Evolutionary conservation across 495 filamentous ascomycete genomes (phyloP).

Genomic region (Hypoxylon intermedium): DNA sequence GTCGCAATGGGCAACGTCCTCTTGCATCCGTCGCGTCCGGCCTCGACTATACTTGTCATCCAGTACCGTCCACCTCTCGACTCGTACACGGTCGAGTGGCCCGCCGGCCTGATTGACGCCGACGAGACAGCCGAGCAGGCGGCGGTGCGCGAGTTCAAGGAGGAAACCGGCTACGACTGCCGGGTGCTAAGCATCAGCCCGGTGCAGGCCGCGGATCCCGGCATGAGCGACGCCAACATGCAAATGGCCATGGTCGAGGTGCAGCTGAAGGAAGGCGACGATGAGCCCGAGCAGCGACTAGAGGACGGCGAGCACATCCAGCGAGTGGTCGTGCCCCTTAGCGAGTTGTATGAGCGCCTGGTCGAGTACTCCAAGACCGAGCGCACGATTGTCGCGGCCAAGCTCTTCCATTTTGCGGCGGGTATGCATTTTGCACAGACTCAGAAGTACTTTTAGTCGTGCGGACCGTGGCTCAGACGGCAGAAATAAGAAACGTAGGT

Average conservation of each 20-base stretch:
- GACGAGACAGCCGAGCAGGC: constrained; percentile 78
- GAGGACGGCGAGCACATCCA: constrained; percentile 88
- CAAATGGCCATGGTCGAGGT: constrained; percentile 81
- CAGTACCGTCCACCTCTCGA: constrained; percentile 81
- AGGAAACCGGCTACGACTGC: constrained; percentile 83
- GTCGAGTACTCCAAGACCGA: constrained; percentile 51
- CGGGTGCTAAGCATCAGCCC: constrained; percentile 43
- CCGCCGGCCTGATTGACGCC: constrained; percentile 82
- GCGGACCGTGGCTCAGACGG: no score
- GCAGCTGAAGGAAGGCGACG: constrained; percentile 66
- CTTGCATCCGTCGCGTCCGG: constrained; percentile 54
- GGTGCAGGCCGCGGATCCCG: constrained; percentile 56
- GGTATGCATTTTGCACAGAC: constrained; percentile 53
- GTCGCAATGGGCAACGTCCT: constrained; percentile 64
- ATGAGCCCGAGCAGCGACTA: constrained; percentile 68
- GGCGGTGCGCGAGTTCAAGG: constrained; percentile 82
- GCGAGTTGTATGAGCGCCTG: constrained; percentile 58
- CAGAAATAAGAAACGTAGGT: no score
- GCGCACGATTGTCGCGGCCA: constrained; percentile 48
- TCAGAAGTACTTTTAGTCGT: constrained; percentile 42
- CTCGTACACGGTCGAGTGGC: constrained; percentile 79
- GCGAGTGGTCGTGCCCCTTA: constrained; percentile 74
- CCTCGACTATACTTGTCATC: constrained; percentile 60
- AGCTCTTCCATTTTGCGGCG: constrained; percentile 54
- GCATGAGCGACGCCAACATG: constrained; percentile 85